Percentiles rank a stretch among this genome's conserved stretches.
These are phyloP conservation scores for Scheffersomyces illinoinensis DNA, from an alignment of 1,139 yeast genomes.

Conservation along the genomic window DNA sequence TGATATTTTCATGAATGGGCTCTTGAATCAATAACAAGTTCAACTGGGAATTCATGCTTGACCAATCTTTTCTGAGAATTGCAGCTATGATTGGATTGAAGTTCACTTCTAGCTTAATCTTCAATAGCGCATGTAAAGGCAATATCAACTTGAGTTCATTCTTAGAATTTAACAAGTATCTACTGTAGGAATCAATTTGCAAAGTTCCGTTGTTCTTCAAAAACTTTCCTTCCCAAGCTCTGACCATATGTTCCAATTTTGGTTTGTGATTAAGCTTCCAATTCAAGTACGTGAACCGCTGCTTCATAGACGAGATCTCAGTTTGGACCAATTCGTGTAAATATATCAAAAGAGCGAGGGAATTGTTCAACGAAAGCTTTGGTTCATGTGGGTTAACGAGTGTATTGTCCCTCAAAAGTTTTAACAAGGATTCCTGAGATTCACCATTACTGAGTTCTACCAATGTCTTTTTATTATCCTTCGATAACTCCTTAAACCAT, in stretches of 20 bases:
- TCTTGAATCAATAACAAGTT: constrained; percentile 42
- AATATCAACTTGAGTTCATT: constrained; percentile 63
- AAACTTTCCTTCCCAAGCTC: constrained; percentile 66
- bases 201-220: constrained; percentile 62
- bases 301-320: constrained; percentile 42
- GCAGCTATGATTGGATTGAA: constrained; percentile 57
- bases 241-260: constrained; percentile 51
- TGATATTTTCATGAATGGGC: constrained; percentile 46
- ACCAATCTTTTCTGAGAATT: constrained; percentile 67
- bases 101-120: constrained; percentile 60
- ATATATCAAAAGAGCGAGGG: constrained; percentile 67
- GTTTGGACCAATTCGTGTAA: constrained; percentile 69
- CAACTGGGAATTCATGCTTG: constrained; percentile 56
- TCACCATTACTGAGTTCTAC: constrained; percentile 62
- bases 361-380: constrained; percentile 54
- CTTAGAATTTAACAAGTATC: constrained; percentile 48
- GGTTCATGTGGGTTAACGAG: not conserved
- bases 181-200: constrained; percentile 51
- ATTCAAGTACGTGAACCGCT: constrained; percentile 28
- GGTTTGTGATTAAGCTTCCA: constrained; percentile 69
- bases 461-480: constrained; percentile 25
- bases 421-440: constrained; percentile 49
- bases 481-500: constrained; percentile 50
- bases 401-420: constrained; percentile 35
- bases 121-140: constrained; percentile 64